phyloP scores from a whole-genome alignment of 2,329 filamentous ascomycete genomes.

The Exophiala phaeomuriformis region DNA sequence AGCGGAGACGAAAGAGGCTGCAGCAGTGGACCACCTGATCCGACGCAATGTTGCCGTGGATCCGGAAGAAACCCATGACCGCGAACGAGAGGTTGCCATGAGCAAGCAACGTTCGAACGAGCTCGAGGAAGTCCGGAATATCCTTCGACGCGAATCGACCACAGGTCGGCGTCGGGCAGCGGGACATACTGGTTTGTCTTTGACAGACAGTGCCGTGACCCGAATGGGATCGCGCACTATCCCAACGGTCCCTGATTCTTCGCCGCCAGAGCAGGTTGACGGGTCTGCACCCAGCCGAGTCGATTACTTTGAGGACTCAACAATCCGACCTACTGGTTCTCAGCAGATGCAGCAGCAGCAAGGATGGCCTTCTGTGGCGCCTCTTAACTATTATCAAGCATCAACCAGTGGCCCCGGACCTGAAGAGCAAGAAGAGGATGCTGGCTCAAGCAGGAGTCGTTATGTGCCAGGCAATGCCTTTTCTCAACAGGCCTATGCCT shows the following conservation, averaged over 20 bases:
- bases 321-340: slow-evolving; percentile 7
- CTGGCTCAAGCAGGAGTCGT: slow-evolving; percentile 8
- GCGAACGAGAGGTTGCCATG: slow-evolving; percentile 13
- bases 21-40: slow-evolving; percentile 15
- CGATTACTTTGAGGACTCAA: slow-evolving; percentile 24
- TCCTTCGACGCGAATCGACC: slow-evolving; percentile 35
- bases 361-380: slow-evolving; percentile 9
- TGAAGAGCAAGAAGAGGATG: slow-evolving; percentile 2
- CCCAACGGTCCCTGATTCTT: slow-evolving; percentile 18
- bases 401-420: background rate
- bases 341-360: background rate
- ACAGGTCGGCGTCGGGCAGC: slow-evolving; percentile 35
- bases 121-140: slow-evolving; percentile 26
- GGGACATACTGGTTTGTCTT: slow-evolving; percentile 14
- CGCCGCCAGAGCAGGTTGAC: slow-evolving; percentile 14
- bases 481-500: slow-evolving; percentile 20
- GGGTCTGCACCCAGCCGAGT: slow-evolving; percentile 8
- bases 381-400: slow-evolving; percentile 11
- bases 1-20: slow-evolving; percentile 18
- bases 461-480: slow-evolving; percentile 26
- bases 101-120: slow-evolving; percentile 25
- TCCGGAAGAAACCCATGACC: slow-evolving; percentile 27
- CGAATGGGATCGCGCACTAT: slow-evolving; percentile 18
- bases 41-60: slow-evolving; percentile 19
- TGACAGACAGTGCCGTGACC: background rate